phyloP scores from a whole-genome alignment of 176 grass and related monocot species.

The Cenchrus americanus region DNA sequence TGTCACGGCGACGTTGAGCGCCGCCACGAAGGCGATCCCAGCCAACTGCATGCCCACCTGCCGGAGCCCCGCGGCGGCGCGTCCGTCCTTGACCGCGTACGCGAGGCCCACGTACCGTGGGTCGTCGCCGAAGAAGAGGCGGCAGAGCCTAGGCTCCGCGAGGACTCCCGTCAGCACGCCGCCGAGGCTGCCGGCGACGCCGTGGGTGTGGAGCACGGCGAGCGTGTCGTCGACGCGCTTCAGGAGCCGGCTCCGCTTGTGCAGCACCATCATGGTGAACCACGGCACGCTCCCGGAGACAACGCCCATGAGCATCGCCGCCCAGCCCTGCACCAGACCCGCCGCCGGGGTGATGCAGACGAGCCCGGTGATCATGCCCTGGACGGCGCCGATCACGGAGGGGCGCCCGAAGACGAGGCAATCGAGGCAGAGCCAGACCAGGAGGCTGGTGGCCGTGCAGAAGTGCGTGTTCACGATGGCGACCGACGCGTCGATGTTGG shows the following conservation, averaged over 20 bases:
- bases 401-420: conserved; percentile 52
- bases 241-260: conserved; percentile 57
- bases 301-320: conserved; percentile 71
- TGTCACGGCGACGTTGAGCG: conserved; percentile 56
- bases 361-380: conserved; percentile 93
- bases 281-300: conserved; percentile 76
- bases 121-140: conserved; percentile 81
- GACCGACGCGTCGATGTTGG: conserved; percentile 61
- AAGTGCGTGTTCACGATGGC: conserved; percentile 82
- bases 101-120: conserved; percentile 66
- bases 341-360: conserved; percentile 77
- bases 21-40: conserved; percentile 64
- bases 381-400: conserved; percentile 85
- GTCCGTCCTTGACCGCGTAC: conserved; percentile 61
- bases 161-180: conserved; percentile 63
- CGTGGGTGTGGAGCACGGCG: conserved; percentile 84
- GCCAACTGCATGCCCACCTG: conserved; percentile 71
- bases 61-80: conserved; percentile 50
- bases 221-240: conserved; percentile 76
- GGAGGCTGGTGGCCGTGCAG: conserved; percentile 78
- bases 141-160: conserved; percentile 61
- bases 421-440: conserved; percentile 78
- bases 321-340: conserved; percentile 79
- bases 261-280: conserved; percentile 90
- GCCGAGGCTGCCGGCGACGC: conserved; percentile 68